Evolutionary conservation across 345 rosid genomes (phyloP), one percentile per base, ranked within the genome.

Genomic region (Corymbia maculata): DNA sequence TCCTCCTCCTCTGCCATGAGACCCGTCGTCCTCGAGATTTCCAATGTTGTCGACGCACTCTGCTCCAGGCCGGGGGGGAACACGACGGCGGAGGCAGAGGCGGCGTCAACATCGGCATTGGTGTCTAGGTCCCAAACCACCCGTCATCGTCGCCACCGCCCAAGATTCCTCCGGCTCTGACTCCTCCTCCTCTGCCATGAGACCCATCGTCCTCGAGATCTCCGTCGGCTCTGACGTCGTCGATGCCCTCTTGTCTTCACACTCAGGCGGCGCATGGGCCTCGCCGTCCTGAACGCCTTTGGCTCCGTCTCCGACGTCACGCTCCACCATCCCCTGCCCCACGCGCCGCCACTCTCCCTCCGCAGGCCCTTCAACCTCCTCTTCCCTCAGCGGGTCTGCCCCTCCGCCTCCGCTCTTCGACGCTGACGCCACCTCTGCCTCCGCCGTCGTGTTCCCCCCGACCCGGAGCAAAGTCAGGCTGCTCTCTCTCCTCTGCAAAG

Each of bases 151-250:
- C 45, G 90, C 91, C 51, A 80, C 87, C 30, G 91, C 93, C 85
- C 86, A 28, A 24, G 51, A n/a, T 42, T 84, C 86, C 86, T 84
- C 86, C 32, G 52, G 52, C 32, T 85, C 92, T 36, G 42, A 36
- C 47, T 87, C 93, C 51, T 92, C 94, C 30, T 84, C 86, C 30
- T 91, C 94, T 13, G 68, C 92, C 70, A 89, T 94, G 92, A 93
- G 91, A 57, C 93, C 95, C 1, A 89, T 85, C 19, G n/a, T 93
- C 84, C 94, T 95, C 84, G 92, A 95, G 89, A 91, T 95, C 91
- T 79, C 95, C 82, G 79, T 92, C 12, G 97, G 95, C 3, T 89
- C 90, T 22, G 93, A 93, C 86, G 57, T 95, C 87, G 90, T 94
- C 85, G 92, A 92, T 4, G 24, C 89, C 30, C 85, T 93, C 79